Evolutionary conservation across 257 asterid species (phyloP), one percentile per base, ranked within the genome.

Genomic region (Cynanchum wilfordii): DNA sequence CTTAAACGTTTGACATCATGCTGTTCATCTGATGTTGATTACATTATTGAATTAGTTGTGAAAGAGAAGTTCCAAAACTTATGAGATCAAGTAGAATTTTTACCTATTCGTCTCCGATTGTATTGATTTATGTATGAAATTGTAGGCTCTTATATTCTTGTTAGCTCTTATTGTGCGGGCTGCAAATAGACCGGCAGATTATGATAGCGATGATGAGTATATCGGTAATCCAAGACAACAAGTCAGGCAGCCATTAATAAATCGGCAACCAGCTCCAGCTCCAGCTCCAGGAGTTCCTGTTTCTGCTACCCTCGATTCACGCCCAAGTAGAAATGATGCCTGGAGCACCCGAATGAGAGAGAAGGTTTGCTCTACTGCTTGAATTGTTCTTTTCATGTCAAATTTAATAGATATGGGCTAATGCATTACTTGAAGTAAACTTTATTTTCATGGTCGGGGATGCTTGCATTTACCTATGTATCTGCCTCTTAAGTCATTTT

Each of bases 281-380:
- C 93, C 97, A 36, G 87, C 96, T 50, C 73, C 96, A 9, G 96
- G 94, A 67, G 91, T 64, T 73, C 92, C 99, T 73, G 94, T 78
- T 79, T 77, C 89, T 73, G 91, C 85, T 77, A 72, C 89, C 56
- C 88, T 86, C 66, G 99, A 95, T 74, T 88, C 88, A 27, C 99
- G 96, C 77, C 90, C 98, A 12, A 92, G 94, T 74, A 88, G 98
- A 79, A 95, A 79, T 55, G 99, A 95, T 78, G 98, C 99, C 69
- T 95, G 99, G 99, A 95, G 99, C 77, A 74, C 94, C 62, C 97
- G 99, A 40, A 95, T 95, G 98, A 82, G 96, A 81, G 98, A 92
- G 78, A 95, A 95, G 99, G 99, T 90, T 73, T 56, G 72, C 42
- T 50, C 24, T 68, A 8, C 36, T 10, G 11, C 36, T 45, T 44